These are phyloP conservation scores for Pythium sp. DNA, from an alignment of 352 stramenopile species.

Conservation along the genomic window DNA sequence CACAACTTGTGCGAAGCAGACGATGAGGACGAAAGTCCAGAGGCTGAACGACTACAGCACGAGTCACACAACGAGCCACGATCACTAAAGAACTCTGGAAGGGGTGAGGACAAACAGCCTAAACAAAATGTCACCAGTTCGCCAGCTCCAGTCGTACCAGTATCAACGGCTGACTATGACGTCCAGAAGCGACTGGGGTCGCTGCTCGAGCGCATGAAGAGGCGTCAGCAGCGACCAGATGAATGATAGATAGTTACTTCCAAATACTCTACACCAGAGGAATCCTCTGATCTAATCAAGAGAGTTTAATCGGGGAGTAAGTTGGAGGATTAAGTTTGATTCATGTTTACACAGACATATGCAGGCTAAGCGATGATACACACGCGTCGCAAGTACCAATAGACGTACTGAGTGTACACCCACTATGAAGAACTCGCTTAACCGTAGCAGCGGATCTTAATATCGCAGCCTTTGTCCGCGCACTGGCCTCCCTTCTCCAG, in stretches of 20 bases:
- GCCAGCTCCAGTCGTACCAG: conserved; percentile 17
- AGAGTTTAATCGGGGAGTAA: neutral
- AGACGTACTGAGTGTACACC: neutral
- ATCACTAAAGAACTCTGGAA: neutral
- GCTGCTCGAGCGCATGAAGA: conserved; percentile 36
- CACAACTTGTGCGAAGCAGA: neutral
- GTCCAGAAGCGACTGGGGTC: conserved; percentile 34
- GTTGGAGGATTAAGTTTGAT: neutral
- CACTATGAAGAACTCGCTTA: neutral
- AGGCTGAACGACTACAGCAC: neutral
- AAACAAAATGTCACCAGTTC: conserved; percentile 2
- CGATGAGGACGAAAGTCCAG: neutral
- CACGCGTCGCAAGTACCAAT: no score
- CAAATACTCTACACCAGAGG: no score
- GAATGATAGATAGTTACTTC: neutral
- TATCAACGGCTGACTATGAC: conserved; percentile 13
- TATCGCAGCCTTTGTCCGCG: conserved; percentile 88
- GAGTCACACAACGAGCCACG: neutral
- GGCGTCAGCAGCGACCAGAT: conserved; percentile 23
- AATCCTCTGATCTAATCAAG: neutral
- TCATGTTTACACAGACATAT: neutral
- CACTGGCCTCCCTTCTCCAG: conserved; percentile 93
- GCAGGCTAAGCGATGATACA: neutral
- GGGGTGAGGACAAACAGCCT: neutral
- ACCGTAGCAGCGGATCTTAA: conserved; percentile 87